A percentile compares a stretch with the other conserved stretches of the same genome.
Conservation (phyloP, 805 yeast species). For the Ogataea pignaliae region DNA sequence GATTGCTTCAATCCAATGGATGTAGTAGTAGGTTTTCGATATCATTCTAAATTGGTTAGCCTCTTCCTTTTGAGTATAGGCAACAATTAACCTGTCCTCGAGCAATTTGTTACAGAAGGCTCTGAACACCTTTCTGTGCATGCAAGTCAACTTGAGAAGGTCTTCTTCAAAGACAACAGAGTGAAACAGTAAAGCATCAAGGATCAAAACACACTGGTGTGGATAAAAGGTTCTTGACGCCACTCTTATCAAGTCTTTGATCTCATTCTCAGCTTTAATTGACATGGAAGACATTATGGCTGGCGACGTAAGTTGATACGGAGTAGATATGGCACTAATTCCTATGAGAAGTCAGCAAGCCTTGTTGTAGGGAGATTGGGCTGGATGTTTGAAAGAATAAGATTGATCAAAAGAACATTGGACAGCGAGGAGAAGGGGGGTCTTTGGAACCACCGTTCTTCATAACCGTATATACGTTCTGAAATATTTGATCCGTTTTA, state of each 20-base stretch:
- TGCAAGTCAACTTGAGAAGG: conserved; percentile 70
- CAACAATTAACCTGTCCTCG: conserved; percentile 75
- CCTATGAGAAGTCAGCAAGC: too few relatives aligned
- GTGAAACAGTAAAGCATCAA: conserved; percentile 86
- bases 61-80: conserved; percentile 69
- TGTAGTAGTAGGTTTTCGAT: conserved; percentile 71
- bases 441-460: too few relatives aligned
- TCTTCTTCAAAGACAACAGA: conserved; percentile 93
- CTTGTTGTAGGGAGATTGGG: too few relatives aligned
- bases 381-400: too few relatives aligned
- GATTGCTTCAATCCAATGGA: conserved; percentile 88
- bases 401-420: too few relatives aligned
- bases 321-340: too few relatives aligned
- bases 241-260: conserved; percentile 53
- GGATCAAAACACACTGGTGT: conserved; percentile 71
- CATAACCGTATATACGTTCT: too few relatives aligned
- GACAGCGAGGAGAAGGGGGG: too few relatives aligned
- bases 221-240: conserved; percentile 87
- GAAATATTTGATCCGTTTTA: too few relatives aligned
- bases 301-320: too few relatives aligned
- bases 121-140: conserved; percentile 82
- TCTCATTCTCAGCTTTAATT: conserved; percentile 16
- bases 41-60: conserved; percentile 62
- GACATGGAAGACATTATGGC: conserved; percentile 9
- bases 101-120: conserved; percentile 74